These are phyloP conservation scores for Tricholoma furcatifolium DNA, from an alignment of 768 basidiomycete genomes.

Conservation along the genomic window DNA sequence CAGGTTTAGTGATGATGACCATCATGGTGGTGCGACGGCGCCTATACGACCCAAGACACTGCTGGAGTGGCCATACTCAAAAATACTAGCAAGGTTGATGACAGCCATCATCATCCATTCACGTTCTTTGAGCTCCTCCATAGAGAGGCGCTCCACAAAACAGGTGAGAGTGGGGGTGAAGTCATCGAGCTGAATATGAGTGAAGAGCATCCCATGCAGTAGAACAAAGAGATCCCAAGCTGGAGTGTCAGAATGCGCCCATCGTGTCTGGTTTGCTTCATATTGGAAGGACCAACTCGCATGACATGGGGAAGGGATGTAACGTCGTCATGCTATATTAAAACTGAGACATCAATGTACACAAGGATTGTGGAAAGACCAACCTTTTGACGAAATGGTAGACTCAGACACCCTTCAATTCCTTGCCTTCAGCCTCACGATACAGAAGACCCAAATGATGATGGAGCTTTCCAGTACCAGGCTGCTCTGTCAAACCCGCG, in stretches of 20 bases:
- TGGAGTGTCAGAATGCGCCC: slow-evolving; percentile 69
- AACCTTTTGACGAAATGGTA: slow-evolving; percentile 97
- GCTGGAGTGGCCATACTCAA: slow-evolving; percentile 83
- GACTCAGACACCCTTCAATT: slow-evolving; percentile 75
- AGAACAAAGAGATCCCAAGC: slow-evolving; percentile 83
- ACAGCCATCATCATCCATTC: slow-evolving; percentile 98
- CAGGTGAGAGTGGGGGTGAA: slow-evolving; percentile 82
- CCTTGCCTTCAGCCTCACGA: slow-evolving; percentile 79
- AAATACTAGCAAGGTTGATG: slow-evolving; percentile 74
- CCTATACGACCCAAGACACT: slow-evolving; percentile 69
- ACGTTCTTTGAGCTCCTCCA: slow-evolving; percentile 77
- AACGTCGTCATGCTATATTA: slow-evolving; percentile 79
- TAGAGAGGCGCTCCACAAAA: slow-evolving; percentile 81
- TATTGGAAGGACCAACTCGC: slow-evolving; percentile 86
- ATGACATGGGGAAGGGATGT: slow-evolving; percentile 83
- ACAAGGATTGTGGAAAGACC: slow-evolving; percentile 22
- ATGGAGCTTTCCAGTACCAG: slow-evolving; percentile 93
- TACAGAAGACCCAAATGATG: slow-evolving; percentile 90
- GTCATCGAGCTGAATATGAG: slow-evolving; percentile 91
- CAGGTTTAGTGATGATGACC: slow-evolving; percentile 22
- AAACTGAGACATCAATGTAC: not conserved
- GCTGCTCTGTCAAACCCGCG: slow-evolving; percentile 80
- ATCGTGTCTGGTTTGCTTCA: slow-evolving; percentile 80
- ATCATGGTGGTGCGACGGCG: slow-evolving; percentile 30
- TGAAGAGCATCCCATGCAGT: slow-evolving; percentile 97